Conservation (phyloP, 352 stramenopile genomes). For the Phytophthora pinifolia region DNA sequence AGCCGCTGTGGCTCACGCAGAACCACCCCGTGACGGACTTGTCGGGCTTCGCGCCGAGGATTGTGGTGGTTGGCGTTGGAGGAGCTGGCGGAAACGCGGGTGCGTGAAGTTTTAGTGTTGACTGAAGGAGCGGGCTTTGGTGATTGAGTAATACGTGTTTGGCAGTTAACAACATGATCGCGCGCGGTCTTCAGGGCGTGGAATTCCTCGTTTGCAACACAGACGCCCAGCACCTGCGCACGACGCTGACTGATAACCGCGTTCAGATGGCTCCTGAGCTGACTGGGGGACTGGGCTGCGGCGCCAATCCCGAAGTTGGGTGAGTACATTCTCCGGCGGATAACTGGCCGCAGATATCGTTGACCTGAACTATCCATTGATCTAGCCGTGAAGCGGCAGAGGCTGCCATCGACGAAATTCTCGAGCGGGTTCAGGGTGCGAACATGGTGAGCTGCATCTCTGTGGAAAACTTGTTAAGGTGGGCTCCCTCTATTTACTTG, state of each 20-base stretch:
- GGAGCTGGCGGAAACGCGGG: conserved; percentile 88
- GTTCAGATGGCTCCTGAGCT: conserved; percentile 89
- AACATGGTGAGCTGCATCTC: conserved; percentile 68
- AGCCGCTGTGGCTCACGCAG: conserved; percentile 78
- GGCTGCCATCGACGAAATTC: conserved; percentile 80
- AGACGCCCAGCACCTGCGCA: conserved; percentile 90
- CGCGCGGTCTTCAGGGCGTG: conserved; percentile 75
- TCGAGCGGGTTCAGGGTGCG: conserved; percentile 79
- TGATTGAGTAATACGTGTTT: not conserved
- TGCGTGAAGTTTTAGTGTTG: conserved; percentile 18
- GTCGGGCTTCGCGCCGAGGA: conserved; percentile 80
- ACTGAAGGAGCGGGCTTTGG: not conserved
- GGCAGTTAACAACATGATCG: conserved; percentile 90
- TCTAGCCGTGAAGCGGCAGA: conserved; percentile 72
- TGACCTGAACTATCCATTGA: conserved; percentile 2
- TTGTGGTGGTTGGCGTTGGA: conserved; percentile 86
- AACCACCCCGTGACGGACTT: conserved; percentile 61
- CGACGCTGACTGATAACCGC: conserved; percentile 89
- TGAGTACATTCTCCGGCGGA: conserved; percentile 14
- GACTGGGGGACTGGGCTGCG: conserved; percentile 80
- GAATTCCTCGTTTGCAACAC: conserved; percentile 93
- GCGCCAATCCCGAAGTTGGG: conserved; percentile 82
- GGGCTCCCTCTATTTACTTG: not conserved
- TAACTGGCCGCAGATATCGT: not conserved
- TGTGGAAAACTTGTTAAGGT: no score